Conservation (phyloP, 2,329 filamentous ascomycete genomes). For the Cladobotryum mycophilum region DNA sequence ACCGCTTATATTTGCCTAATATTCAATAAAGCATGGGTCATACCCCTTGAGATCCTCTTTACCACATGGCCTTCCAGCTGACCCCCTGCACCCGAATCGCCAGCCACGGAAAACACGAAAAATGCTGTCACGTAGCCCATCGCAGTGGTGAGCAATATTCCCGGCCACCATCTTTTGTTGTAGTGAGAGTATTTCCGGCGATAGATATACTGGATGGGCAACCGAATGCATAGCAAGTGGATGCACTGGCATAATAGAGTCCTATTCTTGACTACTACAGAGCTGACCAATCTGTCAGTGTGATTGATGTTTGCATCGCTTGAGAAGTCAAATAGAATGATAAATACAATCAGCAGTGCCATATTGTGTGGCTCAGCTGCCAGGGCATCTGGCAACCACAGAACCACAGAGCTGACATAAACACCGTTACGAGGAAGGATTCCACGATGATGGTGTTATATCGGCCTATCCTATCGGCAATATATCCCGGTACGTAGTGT, state of each 20-base stretch:
- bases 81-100: conserved; percentile 2
- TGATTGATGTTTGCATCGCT: conserved; percentile 73
- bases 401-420: conserved; percentile 65
- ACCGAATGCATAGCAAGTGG: conserved; percentile 39
- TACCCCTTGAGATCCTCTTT: no score
- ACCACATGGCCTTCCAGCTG: conserved; percentile 1
- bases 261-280: conserved; percentile 72
- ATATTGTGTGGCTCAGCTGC: conserved; percentile 28
- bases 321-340: conserved; percentile 69
- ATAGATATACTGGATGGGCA: conserved; percentile 27
- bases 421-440: conserved; percentile 48
- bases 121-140: conserved; percentile 4
- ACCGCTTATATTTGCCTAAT: no score
- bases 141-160: not conserved
- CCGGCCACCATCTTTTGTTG: not conserved
- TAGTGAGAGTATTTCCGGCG: conserved; percentile 38
- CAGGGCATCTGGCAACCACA: conserved; percentile 62
- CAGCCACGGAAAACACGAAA: conserved; percentile 8
- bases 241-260: conserved; percentile 68
- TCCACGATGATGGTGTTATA: conserved; percentile 75
- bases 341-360: conserved; percentile 60
- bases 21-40: no score
- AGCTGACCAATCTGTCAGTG: conserved; percentile 79
- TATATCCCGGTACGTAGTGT: conserved; percentile 66
- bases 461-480: conserved; percentile 70